Conservation (phyloP, 1,139 yeast species). For the Pichia sp. region DNA sequence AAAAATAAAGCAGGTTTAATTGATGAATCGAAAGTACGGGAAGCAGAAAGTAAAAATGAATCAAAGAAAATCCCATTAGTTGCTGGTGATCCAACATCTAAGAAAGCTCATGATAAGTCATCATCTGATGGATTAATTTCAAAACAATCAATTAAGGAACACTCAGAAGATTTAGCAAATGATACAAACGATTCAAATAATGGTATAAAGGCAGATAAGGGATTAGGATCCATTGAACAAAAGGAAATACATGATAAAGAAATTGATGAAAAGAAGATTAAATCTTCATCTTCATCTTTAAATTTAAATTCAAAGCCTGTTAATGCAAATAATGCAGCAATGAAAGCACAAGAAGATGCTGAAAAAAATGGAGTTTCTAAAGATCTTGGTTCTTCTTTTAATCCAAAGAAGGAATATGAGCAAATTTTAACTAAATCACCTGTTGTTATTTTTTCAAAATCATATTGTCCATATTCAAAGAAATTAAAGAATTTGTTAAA, state of each 20-base stretch:
- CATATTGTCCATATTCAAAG: conserved; percentile 70
- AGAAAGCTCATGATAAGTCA: conserved; percentile 9
- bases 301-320: neutral
- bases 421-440: conserved; percentile 51
- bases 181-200: neutral
- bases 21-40: conserved; percentile 29
- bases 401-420: conserved; percentile 8
- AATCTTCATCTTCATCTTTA: too few species aligned
- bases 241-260: conserved; percentile 2
- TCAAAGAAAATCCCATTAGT: conserved; percentile 13
- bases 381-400: conserved; percentile 11
- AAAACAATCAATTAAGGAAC: neutral
- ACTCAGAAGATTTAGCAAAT: neutral
- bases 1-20: conserved; percentile 27
- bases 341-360: conserved; percentile 14
- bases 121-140: neutral
- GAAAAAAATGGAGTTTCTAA: conserved; percentile 7
- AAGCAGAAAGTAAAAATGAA: conserved; percentile 23
- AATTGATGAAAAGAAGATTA: conserved; percentile 3
- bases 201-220: conserved; percentile 9
- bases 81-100: conserved; percentile 20
- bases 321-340: conserved; percentile 1
- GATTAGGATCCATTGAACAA: conserved; percentile 5
- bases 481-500: conserved; percentile 59
- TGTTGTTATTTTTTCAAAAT: conserved; percentile 64